Evolutionary conservation across 306 rosid species (phyloP).

Genomic region (Morella rubra): DNA sequence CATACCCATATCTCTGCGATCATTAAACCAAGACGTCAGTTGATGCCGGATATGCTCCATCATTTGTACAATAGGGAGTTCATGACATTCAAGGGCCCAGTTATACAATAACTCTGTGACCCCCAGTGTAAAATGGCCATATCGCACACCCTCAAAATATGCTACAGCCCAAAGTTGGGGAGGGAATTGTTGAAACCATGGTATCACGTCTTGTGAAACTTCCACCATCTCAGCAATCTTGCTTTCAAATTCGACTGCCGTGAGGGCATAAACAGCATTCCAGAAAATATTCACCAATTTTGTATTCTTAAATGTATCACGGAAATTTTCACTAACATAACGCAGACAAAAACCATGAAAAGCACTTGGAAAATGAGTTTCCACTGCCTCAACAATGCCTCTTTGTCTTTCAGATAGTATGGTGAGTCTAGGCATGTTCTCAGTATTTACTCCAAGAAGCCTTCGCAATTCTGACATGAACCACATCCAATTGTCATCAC

Average conservation of each 20-base stretch:
- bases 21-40: constrained; percentile 68
- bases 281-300: constrained; percentile 92
- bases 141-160: constrained; percentile 91
- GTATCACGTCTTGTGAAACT: constrained; percentile 75
- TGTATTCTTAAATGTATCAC: constrained; percentile 91
- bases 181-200: constrained; percentile 88
- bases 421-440: constrained; percentile 92
- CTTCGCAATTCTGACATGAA: constrained; percentile 94
- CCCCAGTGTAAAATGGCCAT: constrained; percentile 84
- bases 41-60: constrained; percentile 89
- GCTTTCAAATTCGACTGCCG: constrained; percentile 86
- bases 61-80: constrained; percentile 95
- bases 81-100: constrained; percentile 99
- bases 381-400: constrained; percentile 82
- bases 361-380: constrained; percentile 93
- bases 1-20: constrained; percentile 79
- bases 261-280: constrained; percentile 99
- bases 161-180: constrained; percentile 98
- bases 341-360: constrained; percentile 93
- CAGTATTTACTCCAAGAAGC: constrained; percentile 95
- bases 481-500: constrained; percentile 99
- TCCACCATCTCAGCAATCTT: constrained; percentile 87
- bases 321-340: constrained; percentile 82
- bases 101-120: constrained; percentile 91
- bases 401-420: constrained; percentile 87